Percentiles rank a stretch among this genome's conserved stretches.
Conservation (phyloP, 1,284 basidiomycete species). For the Marasmius fiardii region DNA sequence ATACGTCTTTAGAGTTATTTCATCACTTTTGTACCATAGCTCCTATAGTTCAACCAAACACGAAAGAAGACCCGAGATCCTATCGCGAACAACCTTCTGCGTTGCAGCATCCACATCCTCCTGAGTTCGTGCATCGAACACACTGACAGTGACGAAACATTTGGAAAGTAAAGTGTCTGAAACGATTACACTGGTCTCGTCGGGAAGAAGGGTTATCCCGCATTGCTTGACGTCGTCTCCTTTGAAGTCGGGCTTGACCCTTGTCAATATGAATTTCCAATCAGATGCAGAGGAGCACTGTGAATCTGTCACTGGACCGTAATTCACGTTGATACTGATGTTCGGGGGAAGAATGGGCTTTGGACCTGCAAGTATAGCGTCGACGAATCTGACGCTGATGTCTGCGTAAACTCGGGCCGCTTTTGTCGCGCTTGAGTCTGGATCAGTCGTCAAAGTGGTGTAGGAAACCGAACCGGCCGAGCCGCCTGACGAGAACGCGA, state of each 20-base stretch:
- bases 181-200: constrained; percentile 33
- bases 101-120: constrained; percentile 35
- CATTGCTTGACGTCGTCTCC: constrained; percentile 41
- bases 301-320: constrained; percentile 31
- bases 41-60: constrained; percentile 14
- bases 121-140: constrained; percentile 42
- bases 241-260: constrained; percentile 27
- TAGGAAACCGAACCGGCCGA: constrained; percentile 32
- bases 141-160: constrained; percentile 45
- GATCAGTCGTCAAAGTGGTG: constrained; percentile 31
- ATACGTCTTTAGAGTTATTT: no score
- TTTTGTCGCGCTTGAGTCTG: constrained; percentile 23
- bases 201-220: constrained; percentile 35
- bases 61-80: constrained; percentile 29
- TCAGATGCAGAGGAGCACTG: constrained; percentile 33
- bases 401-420: constrained; percentile 31
- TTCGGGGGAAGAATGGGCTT: constrained; percentile 36
- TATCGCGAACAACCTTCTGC: constrained; percentile 37
- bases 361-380: constrained; percentile 24
- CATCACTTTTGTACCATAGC: no score
- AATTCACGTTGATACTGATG: constrained; percentile 50
- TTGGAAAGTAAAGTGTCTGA: constrained; percentile 19
- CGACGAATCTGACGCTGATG: constrained; percentile 30
- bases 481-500: constrained; percentile 34
- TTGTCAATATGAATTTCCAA: constrained; percentile 44